Evolutionary conservation across 2,329 filamentous ascomycete genomes (phyloP).

Genomic region (Laburnicola sp.): DNA sequence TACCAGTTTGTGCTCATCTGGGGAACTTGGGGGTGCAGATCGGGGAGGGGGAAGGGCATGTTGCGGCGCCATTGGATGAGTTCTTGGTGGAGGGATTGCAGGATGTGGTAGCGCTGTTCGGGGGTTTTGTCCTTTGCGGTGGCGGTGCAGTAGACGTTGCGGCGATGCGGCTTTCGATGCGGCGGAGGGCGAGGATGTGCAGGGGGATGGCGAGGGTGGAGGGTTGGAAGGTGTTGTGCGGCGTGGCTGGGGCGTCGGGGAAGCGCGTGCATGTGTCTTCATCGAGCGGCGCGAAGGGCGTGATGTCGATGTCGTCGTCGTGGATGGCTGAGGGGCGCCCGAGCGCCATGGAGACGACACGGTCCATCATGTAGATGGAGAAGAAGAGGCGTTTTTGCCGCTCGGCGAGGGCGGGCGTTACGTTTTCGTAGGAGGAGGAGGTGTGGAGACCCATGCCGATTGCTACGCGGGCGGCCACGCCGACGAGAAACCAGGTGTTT

Average conservation of each 20-base stretch:
- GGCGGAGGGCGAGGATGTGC: constrained; percentile 49
- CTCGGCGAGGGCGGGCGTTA: constrained; percentile 38
- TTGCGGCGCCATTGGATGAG: constrained; percentile 50
- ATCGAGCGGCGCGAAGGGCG: constrained; percentile 46
- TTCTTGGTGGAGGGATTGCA: constrained; percentile 45
- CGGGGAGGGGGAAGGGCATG: constrained; percentile 29
- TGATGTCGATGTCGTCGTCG: constrained; percentile 52
- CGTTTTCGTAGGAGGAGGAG: constrained; percentile 8
- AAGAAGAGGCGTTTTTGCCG: constrained; percentile 52
- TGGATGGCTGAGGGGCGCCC: constrained; percentile 53
- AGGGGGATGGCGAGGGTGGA: constrained; percentile 44
- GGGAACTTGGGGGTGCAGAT: constrained; percentile 37
- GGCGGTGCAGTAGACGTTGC: constrained; percentile 43
- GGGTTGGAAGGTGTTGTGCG: constrained; percentile 25
- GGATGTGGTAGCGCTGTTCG: constrained; percentile 27
- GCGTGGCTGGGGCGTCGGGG: background rate
- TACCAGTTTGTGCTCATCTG: constrained; percentile 53
- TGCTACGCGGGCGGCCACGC: constrained; percentile 50
- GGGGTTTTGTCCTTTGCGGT: background rate
- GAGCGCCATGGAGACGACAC: constrained; percentile 51
- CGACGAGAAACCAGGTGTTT: constrained; percentile 55
- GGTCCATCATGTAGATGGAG: constrained; percentile 56
- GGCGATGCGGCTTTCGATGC: constrained; percentile 49
- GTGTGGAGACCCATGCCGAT: constrained; percentile 51
- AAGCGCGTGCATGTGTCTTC: no score